Conservation (phyloP, 1,139 yeast genomes). For the Kluyveromyces sp. region DNA sequence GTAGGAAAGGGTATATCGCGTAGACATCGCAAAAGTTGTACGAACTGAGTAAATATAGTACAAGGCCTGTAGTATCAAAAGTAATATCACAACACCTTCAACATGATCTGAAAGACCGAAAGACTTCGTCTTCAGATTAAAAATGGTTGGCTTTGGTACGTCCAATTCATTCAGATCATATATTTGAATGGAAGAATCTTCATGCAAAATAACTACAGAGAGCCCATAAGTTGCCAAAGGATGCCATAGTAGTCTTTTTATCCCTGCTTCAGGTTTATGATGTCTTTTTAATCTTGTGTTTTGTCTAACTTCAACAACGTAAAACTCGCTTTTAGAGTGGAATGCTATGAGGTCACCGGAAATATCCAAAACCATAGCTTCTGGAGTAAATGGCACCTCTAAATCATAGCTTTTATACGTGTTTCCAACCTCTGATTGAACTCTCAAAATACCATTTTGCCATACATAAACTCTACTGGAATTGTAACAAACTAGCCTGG, state of each 20-base stretch:
- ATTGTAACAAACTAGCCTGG: neutral
- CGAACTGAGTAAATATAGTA: conserved; percentile 40
- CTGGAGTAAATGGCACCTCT: conserved; percentile 10
- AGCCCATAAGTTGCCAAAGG: conserved; percentile 36
- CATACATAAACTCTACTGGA: neutral
- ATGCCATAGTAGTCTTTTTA: conserved; percentile 37
- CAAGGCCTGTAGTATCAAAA: conserved; percentile 40
- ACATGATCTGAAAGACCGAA: conserved; percentile 27
- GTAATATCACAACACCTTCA: conserved; percentile 32
- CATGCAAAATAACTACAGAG: conserved; percentile 34
- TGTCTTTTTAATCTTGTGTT: neutral
- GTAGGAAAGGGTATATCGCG: conserved; percentile 49
- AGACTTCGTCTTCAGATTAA: conserved; percentile 13
- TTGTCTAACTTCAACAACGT: neutral
- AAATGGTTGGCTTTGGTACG: conserved; percentile 22
- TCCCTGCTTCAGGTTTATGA: conserved; percentile 2
- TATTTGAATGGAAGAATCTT: conserved; percentile 32
- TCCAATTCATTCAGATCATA: conserved; percentile 30
- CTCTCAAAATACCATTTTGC: conserved; percentile 2
- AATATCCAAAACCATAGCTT: conserved; percentile 7
- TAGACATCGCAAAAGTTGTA: conserved; percentile 46
- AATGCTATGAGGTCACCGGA: neutral
- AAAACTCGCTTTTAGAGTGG: neutral
- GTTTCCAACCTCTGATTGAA: neutral
- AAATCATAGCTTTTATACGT: neutral